Conservation (phyloP, 108 stramenopile species). For the Stephanodiscus triporus region DNA sequence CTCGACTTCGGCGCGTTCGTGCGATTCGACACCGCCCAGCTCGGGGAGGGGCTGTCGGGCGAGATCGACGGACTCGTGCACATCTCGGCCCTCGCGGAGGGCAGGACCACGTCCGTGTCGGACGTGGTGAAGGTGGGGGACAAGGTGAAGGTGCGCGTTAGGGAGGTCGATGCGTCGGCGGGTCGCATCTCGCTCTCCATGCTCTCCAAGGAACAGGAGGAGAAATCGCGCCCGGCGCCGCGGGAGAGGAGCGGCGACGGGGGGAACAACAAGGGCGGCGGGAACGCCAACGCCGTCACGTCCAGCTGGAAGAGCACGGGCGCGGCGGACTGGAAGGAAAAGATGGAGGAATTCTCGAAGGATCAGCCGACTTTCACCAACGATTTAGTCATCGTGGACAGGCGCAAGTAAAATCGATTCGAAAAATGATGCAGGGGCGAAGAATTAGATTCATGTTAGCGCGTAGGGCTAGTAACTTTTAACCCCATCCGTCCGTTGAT, state of each 20-base stretch:
- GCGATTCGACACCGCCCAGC: constrained; percentile 74
- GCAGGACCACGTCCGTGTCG: constrained; percentile 61
- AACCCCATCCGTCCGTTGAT: too few species aligned
- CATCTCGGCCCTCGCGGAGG: constrained; percentile 77
- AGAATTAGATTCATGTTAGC: background rate
- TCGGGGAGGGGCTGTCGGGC: constrained; percentile 72
- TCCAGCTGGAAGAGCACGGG: constrained; percentile 52
- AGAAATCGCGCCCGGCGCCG: constrained; percentile 44
- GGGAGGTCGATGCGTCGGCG: constrained; percentile 61
- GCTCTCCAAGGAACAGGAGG: constrained; percentile 83
- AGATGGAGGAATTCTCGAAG: constrained; percentile 51
- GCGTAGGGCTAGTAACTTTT: background rate
- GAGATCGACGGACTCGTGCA: constrained; percentile 88
- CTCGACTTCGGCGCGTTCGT: constrained; percentile 95
- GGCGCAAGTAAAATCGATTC: constrained; percentile 46
- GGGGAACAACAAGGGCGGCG: constrained; percentile 13
- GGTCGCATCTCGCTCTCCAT: constrained; percentile 82
- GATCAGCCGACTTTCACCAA: constrained; percentile 70
- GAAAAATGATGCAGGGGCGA: background rate
- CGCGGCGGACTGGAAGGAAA: constrained; percentile 86
- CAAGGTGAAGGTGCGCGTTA: constrained; percentile 83
- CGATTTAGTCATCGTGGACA: constrained; percentile 63
- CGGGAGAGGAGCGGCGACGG: constrained; percentile 23
- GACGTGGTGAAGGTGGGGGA: constrained; percentile 72
- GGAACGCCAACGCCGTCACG: constrained; percentile 20